Percentiles rank a stretch among this genome's conserved stretches.
Evolutionary conservation across 1,284 basidiomycete species (phyloP).

Genomic region (Puccinia triticina): DNA sequence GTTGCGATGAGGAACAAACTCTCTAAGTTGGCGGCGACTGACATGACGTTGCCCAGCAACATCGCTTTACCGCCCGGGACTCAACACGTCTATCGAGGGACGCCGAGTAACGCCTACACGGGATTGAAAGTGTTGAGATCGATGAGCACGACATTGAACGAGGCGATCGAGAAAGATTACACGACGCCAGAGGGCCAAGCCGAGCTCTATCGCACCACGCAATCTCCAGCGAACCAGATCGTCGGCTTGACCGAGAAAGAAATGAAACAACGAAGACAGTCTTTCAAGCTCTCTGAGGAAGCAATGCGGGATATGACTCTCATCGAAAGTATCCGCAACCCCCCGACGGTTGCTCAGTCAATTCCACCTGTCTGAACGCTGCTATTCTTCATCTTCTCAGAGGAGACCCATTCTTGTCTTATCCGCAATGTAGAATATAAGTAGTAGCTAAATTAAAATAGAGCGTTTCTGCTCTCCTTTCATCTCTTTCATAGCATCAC

Average conservation of each 20-base stretch:
- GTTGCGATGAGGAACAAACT: slow-evolving; percentile 36
- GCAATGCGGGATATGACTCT: slow-evolving; percentile 44
- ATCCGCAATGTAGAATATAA: background rate
- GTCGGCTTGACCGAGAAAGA: slow-evolving; percentile 46
- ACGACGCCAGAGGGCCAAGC: slow-evolving; percentile 46
- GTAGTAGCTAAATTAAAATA: background rate
- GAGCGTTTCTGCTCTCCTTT: no score
- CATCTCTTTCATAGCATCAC: no score
- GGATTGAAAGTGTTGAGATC: slow-evolving; percentile 31
- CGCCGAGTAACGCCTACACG: slow-evolving; percentile 14
- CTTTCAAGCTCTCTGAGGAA: slow-evolving; percentile 39
- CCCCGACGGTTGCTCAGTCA: slow-evolving; percentile 10
- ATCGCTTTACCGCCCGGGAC: slow-evolving; percentile 40
- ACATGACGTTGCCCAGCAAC: slow-evolving; percentile 40
- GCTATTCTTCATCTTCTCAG: background rate
- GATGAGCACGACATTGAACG: slow-evolving; percentile 48
- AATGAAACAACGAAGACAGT: slow-evolving; percentile 38
- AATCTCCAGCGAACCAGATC: background rate
- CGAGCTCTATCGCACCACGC: slow-evolving; percentile 14
- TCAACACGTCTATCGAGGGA: slow-evolving; percentile 15
- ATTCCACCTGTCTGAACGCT: background rate
- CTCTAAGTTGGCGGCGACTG: slow-evolving; percentile 6
- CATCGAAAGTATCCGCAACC: slow-evolving; percentile 40
- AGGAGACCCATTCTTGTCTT: background rate
- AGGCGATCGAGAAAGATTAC: slow-evolving; percentile 45